phyloP scores from a whole-genome alignment of 1,284 basidiomycete genomes.

The Inonotus hispidus region DNA sequence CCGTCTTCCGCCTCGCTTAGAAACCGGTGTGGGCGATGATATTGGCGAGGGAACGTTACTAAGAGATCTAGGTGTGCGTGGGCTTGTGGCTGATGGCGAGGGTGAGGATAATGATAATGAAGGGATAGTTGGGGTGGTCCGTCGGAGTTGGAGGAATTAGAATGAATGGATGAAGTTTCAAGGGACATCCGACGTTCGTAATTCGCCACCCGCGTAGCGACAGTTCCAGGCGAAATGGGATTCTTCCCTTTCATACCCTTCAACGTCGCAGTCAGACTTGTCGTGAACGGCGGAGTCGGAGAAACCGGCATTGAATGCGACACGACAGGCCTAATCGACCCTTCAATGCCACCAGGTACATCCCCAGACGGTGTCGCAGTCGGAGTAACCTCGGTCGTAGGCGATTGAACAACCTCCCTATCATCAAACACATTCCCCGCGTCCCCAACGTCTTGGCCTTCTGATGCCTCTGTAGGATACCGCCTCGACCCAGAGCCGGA shows the following conservation, averaged over 20 bases:
- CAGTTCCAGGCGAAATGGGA: conserved; percentile 22
- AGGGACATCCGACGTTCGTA: conserved; percentile 37
- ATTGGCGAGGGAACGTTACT: neutral
- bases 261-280: neutral
- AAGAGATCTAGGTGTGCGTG: conserved; percentile 6
- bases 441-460: neutral
- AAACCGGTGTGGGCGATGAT: neutral
- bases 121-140: conserved; percentile 17
- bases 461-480: neutral
- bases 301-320: neutral
- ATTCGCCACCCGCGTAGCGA: conserved; percentile 35
- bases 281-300: neutral
- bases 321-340: neutral
- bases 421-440: neutral
- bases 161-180: conserved; percentile 23
- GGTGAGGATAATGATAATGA: conserved; percentile 22
- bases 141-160: neutral
- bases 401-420: conserved; percentile 4
- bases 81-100: conserved; percentile 31
- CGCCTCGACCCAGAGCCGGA: neutral
- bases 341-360: neutral
- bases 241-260: conserved; percentile 6
- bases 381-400: neutral
- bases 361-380: neutral
- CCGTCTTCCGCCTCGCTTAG: neutral